Percentiles rank a stretch among this genome's conserved stretches.
Conservation (phyloP, 2,329 filamentous ascomycete genomes). For the Fusarium hainanense region DNA sequence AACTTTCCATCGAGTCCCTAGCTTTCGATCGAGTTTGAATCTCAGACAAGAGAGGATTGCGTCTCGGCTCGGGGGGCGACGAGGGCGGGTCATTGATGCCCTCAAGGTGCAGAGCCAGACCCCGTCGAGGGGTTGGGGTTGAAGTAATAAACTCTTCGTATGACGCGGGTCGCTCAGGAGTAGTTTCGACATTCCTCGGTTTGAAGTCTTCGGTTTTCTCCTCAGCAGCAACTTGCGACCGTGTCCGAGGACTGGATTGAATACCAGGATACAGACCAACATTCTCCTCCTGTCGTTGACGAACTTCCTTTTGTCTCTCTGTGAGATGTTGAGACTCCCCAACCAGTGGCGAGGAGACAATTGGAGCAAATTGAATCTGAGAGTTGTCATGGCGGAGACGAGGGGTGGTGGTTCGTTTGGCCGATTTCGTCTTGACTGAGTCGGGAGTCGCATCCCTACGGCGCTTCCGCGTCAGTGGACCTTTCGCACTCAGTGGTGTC, state of each 20-base stretch:
- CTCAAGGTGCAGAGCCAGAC: conserved; percentile 61
- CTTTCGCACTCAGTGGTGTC: conserved; percentile 35
- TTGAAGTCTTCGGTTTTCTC: conserved; percentile 30
- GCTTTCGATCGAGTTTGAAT: conserved; percentile 61
- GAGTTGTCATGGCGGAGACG: conserved; percentile 82
- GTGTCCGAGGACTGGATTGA: conserved; percentile 60
- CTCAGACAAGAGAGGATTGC: conserved; percentile 63
- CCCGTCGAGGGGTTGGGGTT: conserved; percentile 70
- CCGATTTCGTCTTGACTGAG: conserved; percentile 34
- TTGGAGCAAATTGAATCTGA: conserved; percentile 79
- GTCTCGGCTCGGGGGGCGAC: conserved; percentile 66
- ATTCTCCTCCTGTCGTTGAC: conserved; percentile 75
- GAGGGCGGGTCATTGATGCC: conserved; percentile 66
- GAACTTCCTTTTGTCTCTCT: conserved; percentile 81
- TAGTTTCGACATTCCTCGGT: conserved; percentile 50
- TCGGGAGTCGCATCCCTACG: conserved; percentile 46
- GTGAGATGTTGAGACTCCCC: conserved; percentile 80
- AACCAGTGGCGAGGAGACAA: conserved; percentile 65
- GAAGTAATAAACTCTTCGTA: conserved; percentile 67
- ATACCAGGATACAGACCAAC: conserved; percentile 76
- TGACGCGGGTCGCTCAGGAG: conserved; percentile 58
- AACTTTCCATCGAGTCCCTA: conserved; percentile 53
- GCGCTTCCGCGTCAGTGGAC: conserved; percentile 45
- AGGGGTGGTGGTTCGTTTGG: conserved; percentile 54
- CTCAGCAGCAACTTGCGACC: conserved; percentile 37